Base-by-base conservation (phyloP, 2,329 filamentous ascomycete genomes). In the Nemania diffusa region DNA sequence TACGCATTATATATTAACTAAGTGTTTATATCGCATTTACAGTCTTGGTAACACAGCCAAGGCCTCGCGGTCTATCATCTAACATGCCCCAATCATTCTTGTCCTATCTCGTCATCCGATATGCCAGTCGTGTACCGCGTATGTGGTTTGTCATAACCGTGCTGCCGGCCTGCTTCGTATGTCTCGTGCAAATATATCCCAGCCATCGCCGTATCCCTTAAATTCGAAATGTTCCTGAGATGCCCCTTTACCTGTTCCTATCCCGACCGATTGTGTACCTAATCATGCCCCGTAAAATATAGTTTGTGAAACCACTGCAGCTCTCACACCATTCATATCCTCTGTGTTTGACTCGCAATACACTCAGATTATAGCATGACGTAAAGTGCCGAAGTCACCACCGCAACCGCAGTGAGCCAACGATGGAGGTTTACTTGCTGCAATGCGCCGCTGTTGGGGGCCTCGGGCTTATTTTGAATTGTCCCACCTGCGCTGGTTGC, bases 1-100 rank as follows among this genome's bases (percentile, higher is more conserved):
- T 58, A 64, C 13, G 4, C 59, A 67, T 64, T 64, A 61, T 67
- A 27, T 44, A 67, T 57, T 62, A 64, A 5, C 24, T 64, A n/a
- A 27, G 52, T 32, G 46, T 60, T 8, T 51, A 22, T 34, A 3
- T 24, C 51, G 22, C 27, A 57, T 57, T 60, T 46, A 29, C 29
- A 40, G 22, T 58, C 20, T 42, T 48, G 42, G 7, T 51, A 37
- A 15, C 48, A 24, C 24, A 15, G 40, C 32, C 11, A 17, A 27
- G 17, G 26, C 58, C 44, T 64, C 51, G 56, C 44, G 22, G 15
- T 60, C 60, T 67, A 64, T 62, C 56, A 15, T 67, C 59, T 67
- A 57, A 46, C 6, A 29, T 53, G 57, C 15, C 40, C 26, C 20
- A 1, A 52, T 44, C 50, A 24, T 65, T 57, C 24, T 63, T 32